A percentile compares a stretch with the other conserved stretches of the same genome.
Evolutionary conservation across 352 stramenopile species (phyloP).

Genomic region (Discostella stelligera): DNA sequence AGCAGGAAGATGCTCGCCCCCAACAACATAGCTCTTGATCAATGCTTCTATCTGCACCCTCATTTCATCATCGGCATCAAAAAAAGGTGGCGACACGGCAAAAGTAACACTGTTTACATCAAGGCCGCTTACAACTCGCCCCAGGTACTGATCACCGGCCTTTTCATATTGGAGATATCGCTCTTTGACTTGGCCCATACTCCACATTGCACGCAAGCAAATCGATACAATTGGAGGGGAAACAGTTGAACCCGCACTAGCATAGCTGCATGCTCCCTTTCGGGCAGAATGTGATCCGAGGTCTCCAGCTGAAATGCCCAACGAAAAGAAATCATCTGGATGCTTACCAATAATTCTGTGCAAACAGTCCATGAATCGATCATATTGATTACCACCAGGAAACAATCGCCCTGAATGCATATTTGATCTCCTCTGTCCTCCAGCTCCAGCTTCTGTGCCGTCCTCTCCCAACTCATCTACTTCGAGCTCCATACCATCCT

Average conservation of each 20-base stretch:
- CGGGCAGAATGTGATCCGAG: conserved; percentile 35
- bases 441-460: not conserved
- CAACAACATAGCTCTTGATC: conserved; percentile 15
- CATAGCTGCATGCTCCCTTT: conserved; percentile 32
- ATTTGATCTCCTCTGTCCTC: not conserved
- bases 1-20: conserved; percentile 1
- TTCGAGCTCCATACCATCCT: not conserved
- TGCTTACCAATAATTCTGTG: conserved; percentile 20
- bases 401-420: conserved; percentile 10
- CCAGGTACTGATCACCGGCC: conserved; percentile 41
- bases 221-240: conserved; percentile 38
- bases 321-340: not conserved
- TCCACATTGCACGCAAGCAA: conserved; percentile 36
- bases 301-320: conserved; percentile 22
- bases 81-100: conserved; percentile 41
- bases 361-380: conserved; percentile 14
- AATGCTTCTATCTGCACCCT: conserved; percentile 7
- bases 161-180: conserved; percentile 36
- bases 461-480: not conserved
- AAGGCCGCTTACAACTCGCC: conserved; percentile 21
- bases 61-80: conserved; percentile 27
- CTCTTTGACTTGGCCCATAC: conserved; percentile 37
- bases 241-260: conserved; percentile 28
- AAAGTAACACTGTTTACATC: conserved; percentile 22
- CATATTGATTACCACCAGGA: conserved; percentile 13